Percentiles rank a stretch among this genome's conserved stretches.
Evolutionary conservation across 1,284 basidiomycete genomes (phyloP).

Genomic region (Cutaneotrichosporon curvatum): DNA sequence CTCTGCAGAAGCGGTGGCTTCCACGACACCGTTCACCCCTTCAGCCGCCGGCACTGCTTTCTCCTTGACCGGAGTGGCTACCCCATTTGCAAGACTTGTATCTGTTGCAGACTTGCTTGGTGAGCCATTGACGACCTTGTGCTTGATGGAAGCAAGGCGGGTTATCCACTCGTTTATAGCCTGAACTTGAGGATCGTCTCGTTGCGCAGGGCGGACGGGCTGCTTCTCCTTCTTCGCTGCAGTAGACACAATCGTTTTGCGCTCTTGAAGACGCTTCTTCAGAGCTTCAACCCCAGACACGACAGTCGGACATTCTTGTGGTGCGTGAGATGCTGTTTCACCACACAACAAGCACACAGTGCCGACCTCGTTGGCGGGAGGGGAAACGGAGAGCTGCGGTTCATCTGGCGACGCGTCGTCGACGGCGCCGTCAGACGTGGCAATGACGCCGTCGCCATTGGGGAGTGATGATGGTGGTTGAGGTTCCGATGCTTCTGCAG

Average conservation of each 20-base stretch:
- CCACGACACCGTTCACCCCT: no score
- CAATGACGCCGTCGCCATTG: no score
- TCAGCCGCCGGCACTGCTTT: no score
- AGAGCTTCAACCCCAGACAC: conserved; percentile 19
- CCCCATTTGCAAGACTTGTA: no score
- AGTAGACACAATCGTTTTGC: not conserved
- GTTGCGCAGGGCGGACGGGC: not conserved
- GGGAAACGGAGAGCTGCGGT: no score
- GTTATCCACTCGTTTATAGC: conserved; percentile 21
- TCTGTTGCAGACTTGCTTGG: not conserved
- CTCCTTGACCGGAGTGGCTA: no score
- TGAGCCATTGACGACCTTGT: conserved; percentile 4
- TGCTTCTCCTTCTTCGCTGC: not conserved
- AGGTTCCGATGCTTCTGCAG: no score
- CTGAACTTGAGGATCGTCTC: conserved; percentile 21
- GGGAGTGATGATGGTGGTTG: no score
- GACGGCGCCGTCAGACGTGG: no score
- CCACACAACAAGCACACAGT: not conserved
- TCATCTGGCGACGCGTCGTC: no score
- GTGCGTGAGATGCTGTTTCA: conserved; percentile 15
- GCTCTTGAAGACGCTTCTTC: conserved; percentile 7
- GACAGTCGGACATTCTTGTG: conserved; percentile 30
- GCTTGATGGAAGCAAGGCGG: conserved; percentile 16
- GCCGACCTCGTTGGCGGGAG: no score
- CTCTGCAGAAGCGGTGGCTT: no score